These are phyloP conservation scores for Penicillium robsamsonii DNA, from an alignment of 495 filamentous ascomycete genomes.

Conservation along the genomic window DNA sequence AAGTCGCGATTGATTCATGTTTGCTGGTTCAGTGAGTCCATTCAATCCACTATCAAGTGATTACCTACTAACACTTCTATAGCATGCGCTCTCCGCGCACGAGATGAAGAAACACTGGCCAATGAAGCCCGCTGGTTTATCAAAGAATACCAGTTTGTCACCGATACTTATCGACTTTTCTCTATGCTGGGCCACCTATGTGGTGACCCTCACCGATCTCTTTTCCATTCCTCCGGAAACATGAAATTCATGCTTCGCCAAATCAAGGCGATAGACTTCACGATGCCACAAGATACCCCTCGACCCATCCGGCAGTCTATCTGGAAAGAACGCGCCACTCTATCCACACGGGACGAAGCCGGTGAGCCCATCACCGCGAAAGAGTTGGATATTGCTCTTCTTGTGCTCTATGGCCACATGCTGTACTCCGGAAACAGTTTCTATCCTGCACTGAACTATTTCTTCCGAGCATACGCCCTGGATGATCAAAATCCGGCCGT, in stretches of 20 bases:
- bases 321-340: conserved; percentile 47
- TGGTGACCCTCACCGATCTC: conserved; percentile 42
- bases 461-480: conserved; percentile 78
- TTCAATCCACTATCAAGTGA: background rate
- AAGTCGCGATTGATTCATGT: conserved; percentile 72
- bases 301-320: conserved; percentile 31
- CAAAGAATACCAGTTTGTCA: conserved; percentile 77
- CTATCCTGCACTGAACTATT: conserved; percentile 82
- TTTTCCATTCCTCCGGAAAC: conserved; percentile 58
- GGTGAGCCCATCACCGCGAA: conserved; percentile 48
- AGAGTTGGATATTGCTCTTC: conserved; percentile 67
- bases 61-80: conserved; percentile 12
- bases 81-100: conserved; percentile 77
- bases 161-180: conserved; percentile 81
- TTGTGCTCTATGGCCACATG: conserved; percentile 87
- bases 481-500: conserved; percentile 73
- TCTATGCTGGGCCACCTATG: conserved; percentile 65
- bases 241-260: conserved; percentile 89
- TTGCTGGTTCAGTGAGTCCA: conserved; percentile 68
- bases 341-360: conserved; percentile 49
- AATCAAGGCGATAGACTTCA: conserved; percentile 84
- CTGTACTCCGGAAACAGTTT: conserved; percentile 76
- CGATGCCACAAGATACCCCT: conserved; percentile 35
- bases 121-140: conserved; percentile 76
- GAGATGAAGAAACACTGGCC: conserved; percentile 73